Conservation (phyloP, 768 basidiomycete genomes). For the Lactarius vividus region DNA sequence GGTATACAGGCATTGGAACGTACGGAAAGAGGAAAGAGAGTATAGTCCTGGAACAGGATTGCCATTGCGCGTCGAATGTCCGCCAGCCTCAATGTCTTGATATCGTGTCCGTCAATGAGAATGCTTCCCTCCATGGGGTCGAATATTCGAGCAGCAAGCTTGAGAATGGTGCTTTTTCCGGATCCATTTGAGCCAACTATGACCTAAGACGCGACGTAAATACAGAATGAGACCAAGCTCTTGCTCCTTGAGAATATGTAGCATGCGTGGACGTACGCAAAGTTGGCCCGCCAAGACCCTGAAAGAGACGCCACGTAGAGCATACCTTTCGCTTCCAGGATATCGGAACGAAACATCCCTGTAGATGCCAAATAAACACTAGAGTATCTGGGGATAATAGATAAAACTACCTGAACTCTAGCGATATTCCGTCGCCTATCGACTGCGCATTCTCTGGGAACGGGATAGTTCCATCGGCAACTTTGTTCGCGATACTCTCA, state of each 20-base stretch:
- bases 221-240: not conserved
- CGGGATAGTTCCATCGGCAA: slow-evolving; percentile 50
- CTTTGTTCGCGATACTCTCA: slow-evolving; percentile 53
- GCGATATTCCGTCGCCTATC: slow-evolving; percentile 37
- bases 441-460: slow-evolving; percentile 34
- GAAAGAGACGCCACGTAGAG: slow-evolving; percentile 64
- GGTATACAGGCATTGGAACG: slow-evolving; percentile 28
- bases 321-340: slow-evolving; percentile 49
- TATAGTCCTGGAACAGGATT: slow-evolving; percentile 83
- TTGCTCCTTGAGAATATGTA: not conserved
- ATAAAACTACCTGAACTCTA: slow-evolving; percentile 56
- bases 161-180: slow-evolving; percentile 76
- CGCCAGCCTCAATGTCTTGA: slow-evolving; percentile 54
- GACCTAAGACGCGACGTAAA: slow-evolving; percentile 41
- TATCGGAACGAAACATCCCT: slow-evolving; percentile 75
- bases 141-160: slow-evolving; percentile 68
- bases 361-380: slow-evolving; percentile 20
- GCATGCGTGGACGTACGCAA: slow-evolving; percentile 49
- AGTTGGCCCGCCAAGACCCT: slow-evolving; percentile 70
- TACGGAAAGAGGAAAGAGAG: slow-evolving; percentile 73
- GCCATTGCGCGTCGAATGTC: slow-evolving; percentile 66
- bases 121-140: slow-evolving; percentile 68
- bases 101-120: slow-evolving; percentile 61
- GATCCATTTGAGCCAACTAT: slow-evolving; percentile 80
- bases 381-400: slow-evolving; percentile 25